Conservation (phyloP, 2,329 filamentous ascomycete species). For the Fusarium sp. region DNA sequence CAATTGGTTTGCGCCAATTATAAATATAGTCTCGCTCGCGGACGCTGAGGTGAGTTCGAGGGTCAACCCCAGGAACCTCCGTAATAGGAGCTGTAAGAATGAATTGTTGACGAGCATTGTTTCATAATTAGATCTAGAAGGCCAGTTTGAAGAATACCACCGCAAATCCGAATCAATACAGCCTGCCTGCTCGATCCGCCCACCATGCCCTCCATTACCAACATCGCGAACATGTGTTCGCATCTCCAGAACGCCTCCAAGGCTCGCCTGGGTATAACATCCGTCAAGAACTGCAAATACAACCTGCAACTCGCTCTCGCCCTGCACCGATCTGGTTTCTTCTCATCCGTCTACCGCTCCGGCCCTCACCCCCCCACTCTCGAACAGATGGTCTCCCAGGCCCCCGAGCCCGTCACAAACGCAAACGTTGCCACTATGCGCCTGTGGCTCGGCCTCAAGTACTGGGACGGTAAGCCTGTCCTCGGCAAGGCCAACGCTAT, state of each 20-base stretch:
- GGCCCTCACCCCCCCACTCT: slow-evolving; percentile 69
- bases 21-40: not conserved
- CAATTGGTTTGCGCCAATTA: not conserved
- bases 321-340: slow-evolving; percentile 84
- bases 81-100: slow-evolving; percentile 10
- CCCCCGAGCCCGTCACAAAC: slow-evolving; percentile 72
- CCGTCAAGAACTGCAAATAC: slow-evolving; percentile 82
- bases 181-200: not conserved
- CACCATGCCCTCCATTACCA: slow-evolving; percentile 68
- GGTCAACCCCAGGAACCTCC: not conserved
- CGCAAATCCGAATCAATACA: not conserved
- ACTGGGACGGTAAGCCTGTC: slow-evolving; percentile 86
- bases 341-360: slow-evolving; percentile 81
- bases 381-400: slow-evolving; percentile 59
- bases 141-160: not conserved
- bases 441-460: slow-evolving; percentile 92
- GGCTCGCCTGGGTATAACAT: slow-evolving; percentile 87
- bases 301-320: slow-evolving; percentile 82
- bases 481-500: slow-evolving; percentile 75
- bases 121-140: slow-evolving; percentile 9
- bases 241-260: slow-evolving; percentile 91
- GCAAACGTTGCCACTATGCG: slow-evolving; percentile 80
- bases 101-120: slow-evolving; percentile 14
- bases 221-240: slow-evolving; percentile 85
- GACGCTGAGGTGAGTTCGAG: slow-evolving; percentile 31